A percentile compares a stretch with the other conserved stretches of the same genome.
Conservation (phyloP, 1,284 basidiomycete genomes). For the Cryptococcus jaspeensis region DNA sequence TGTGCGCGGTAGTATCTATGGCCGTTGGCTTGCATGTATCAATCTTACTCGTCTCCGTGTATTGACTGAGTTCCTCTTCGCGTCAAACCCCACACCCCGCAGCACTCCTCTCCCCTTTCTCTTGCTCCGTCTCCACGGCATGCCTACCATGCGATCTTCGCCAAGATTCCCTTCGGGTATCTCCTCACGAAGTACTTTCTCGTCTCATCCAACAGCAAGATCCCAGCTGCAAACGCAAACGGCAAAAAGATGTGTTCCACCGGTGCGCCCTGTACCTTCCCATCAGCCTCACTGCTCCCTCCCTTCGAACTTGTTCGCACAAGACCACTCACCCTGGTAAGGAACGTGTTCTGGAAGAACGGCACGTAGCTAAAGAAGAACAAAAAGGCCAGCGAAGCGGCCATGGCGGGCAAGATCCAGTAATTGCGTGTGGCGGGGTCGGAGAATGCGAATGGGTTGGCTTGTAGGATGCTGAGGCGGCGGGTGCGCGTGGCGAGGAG, state of each 20-base stretch:
- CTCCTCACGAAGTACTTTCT: constrained; percentile 51
- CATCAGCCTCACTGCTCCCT: background rate
- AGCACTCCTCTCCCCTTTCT: too few relatives aligned
- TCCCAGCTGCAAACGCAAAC: constrained; percentile 47
- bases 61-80: background rate
- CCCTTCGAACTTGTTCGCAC: background rate
- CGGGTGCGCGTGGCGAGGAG: constrained; percentile 58
- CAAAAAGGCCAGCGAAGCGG: constrained; percentile 53
- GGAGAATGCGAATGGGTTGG: constrained; percentile 51
- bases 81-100: background rate
- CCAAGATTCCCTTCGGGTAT: constrained; percentile 48
- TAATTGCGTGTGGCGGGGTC: constrained; percentile 42
- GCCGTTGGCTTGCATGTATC: background rate
- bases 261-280: constrained; percentile 47
- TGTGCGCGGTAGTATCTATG: too few relatives aligned
- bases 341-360: constrained; percentile 60
- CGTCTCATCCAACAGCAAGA: constrained; percentile 50
- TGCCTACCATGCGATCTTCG: constrained; percentile 51
- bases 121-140: too few relatives aligned
- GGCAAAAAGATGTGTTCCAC: constrained; percentile 59
- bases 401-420: constrained; percentile 57
- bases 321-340: constrained; percentile 52
- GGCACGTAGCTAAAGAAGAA: constrained; percentile 61
- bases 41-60: background rate
- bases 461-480: constrained; percentile 56